phyloP scores from a whole-genome alignment of 257 asterid species.

The Thymus mandschuricus region DNA sequence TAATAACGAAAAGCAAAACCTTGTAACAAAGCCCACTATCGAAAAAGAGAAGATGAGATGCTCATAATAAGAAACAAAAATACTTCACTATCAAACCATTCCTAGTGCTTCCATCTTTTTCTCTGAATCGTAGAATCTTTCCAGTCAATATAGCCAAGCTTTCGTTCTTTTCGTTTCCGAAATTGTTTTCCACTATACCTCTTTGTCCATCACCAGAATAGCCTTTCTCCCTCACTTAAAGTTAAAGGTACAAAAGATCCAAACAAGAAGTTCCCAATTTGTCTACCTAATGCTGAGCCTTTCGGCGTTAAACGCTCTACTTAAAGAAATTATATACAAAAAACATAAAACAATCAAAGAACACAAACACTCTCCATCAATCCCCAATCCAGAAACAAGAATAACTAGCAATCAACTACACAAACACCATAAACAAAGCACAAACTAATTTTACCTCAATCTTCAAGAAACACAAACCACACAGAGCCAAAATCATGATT shows the following conservation, averaged over 20 bases:
- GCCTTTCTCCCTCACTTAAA: constrained; percentile 21
- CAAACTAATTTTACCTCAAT: not conserved
- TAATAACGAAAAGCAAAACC: constrained; percentile 1
- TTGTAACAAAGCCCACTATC: constrained; percentile 23
- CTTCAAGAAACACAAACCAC: constrained; percentile 18
- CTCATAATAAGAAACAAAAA: constrained; percentile 18
- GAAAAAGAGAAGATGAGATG: constrained; percentile 17
- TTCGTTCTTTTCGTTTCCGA: constrained; percentile 22
- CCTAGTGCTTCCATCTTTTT: constrained; percentile 36
- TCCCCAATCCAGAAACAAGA: constrained; percentile 11
- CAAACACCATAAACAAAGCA: constrained; percentile 7
- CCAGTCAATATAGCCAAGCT: constrained; percentile 8
- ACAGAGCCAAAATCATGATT: not conserved
- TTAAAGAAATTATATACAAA: constrained; percentile 15
- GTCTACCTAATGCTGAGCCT: constrained; percentile 13
- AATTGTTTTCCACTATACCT: constrained; percentile 13
- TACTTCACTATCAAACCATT: constrained; percentile 9
- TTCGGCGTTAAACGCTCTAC: not conserved
- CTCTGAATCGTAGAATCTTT: constrained; percentile 21
- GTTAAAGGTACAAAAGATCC: constrained; percentile 26
- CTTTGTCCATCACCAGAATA: constrained; percentile 23
- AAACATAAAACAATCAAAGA: constrained; percentile 4
- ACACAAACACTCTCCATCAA: constrained; percentile 12
- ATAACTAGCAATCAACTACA: constrained; percentile 2
- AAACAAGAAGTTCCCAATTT: constrained; percentile 24